These are phyloP conservation scores for Cyclanthera cordifolia DNA, from an alignment of 306 rosid genomes.

Conservation along the genomic window DNA sequence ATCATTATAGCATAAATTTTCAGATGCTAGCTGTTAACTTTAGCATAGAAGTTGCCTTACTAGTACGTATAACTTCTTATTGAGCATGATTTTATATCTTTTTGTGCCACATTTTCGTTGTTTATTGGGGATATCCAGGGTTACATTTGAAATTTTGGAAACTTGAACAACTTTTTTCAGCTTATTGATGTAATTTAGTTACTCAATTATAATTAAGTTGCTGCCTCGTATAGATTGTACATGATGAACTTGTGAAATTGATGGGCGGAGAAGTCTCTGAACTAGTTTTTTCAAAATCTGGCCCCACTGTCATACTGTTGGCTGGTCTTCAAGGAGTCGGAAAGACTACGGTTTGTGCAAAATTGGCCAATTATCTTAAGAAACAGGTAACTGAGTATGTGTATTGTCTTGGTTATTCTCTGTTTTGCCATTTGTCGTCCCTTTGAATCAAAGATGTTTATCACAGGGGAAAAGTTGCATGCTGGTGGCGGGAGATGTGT, in stretches of 20 bases:
- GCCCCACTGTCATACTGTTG: slow-evolving; percentile 78
- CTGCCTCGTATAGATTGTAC: slow-evolving; percentile 60
- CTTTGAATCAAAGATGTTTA: not conserved
- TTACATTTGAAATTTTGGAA: not conserved
- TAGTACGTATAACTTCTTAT: not conserved
- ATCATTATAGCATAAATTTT: not conserved
- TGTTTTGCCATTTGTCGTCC: not conserved
- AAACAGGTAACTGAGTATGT: slow-evolving; percentile 50
- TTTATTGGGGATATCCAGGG: not conserved
- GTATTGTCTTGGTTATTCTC: not conserved
- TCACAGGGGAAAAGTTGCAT: slow-evolving; percentile 86
- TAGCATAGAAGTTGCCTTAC: not conserved
- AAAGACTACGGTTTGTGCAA: slow-evolving; percentile 94
- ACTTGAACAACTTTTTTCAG: not conserved
- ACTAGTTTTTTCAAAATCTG: slow-evolving; percentile 57
- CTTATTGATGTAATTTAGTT: too few species aligned
- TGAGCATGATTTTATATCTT: not conserved
- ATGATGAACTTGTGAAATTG: slow-evolving; percentile 82
- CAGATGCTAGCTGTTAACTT: not conserved
- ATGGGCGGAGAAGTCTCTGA: slow-evolving; percentile 98
- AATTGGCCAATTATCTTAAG: slow-evolving; percentile 78
- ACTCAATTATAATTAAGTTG: not conserved
- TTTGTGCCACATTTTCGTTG: not conserved
- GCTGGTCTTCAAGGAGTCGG: slow-evolving; percentile 99
- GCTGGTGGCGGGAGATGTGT: slow-evolving; percentile 94